Evolutionary conservation across 2,329 filamentous ascomycete species (phyloP), one percentile per base, ranked within the genome.

Genomic region (Pseudogymnoascus sp.): DNA sequence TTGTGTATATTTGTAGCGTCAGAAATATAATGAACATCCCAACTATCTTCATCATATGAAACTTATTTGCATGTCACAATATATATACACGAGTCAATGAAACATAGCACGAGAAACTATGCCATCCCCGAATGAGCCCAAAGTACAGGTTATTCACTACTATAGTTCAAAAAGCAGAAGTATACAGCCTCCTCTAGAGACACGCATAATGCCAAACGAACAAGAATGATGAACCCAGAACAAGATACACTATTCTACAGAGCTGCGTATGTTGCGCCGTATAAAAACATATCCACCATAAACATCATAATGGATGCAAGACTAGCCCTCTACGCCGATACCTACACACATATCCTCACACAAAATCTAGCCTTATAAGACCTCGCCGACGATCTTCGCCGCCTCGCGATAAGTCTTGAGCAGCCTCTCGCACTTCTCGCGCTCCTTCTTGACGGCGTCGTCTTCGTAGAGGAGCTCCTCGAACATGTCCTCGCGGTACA

Each of bases 341-440:
- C 49, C 49, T 56, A 56, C 49, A 56, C 28, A 56, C 5, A 56
- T 56, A 56, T 56, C 49, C 49, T 60, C 37, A 60, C 23, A 40
- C 21, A 38, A 60, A 25, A 38, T 31, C 59, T 60, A 38, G 21
- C 59, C 67, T 76, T 88, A 93, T 78, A 96, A 79, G 65, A 99
- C 95, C 78, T 99, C 95, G 65, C 95, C 92, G 67, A 99, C 93
- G 75, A 99, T 99, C 83, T 96, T 97, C 66, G 93, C 92, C 18
- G 95, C 95, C 79, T 99, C 95, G 72, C 92, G 92, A 79, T 99
- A 99, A 18, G 95, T 99, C 74, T 89, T 87, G 66, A 97, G 84
- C 68, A 99, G 82, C 76, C 92, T 95, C 82, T 99, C 95, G 78
- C 95, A 99, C 83, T 99, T 99, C 80, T 97, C 93, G 66, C 93